Evolutionary conservation across 2,329 filamentous ascomycete genomes (phyloP), one percentile per base, ranked within the genome.

Genomic region (Harringtonia lauricola): DNA sequence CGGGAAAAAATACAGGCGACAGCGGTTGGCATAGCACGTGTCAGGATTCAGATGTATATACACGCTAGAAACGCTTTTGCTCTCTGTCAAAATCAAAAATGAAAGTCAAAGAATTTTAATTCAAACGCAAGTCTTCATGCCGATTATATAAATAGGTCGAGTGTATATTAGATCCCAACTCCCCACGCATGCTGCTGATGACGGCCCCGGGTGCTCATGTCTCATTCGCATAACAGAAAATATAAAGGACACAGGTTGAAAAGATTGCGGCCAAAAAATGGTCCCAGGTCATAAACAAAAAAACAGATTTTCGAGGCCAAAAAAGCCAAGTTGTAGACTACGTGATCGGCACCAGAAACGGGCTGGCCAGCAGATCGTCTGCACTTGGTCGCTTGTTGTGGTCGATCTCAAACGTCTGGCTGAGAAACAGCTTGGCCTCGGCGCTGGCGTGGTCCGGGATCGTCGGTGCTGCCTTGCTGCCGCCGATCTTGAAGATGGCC

Each of bases 401-500:
- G 56, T 98, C 89, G 56, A 95, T 82, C 68, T 96, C 88, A 66
- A 98, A 98, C 0, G 92, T 95, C 66, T 85, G 80, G 44, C 76
- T 74, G 51, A 98, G 67, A 67, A 98, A 98, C 36, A 74, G 74
- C 60, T 82, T 77, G 5, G 88, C 90, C 53, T 95, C 90, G 30
- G 81, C 76, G 55, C 86, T 92, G 13, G 88, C 87, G 53, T 82
- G 77, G 13, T 94, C 86, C 0, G 92, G 92, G 44, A 95, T 84
- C 15, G 86, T 89, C 0, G 92, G 92, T 36, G 86, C 81, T 21
- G 88, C 87, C 61, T 86, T 84, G 52, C 83, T 81, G 51, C 84
- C 88, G 33, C 89, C 89, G 59, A 98, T 96, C 68, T 95, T 95
- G 72, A 98, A 98, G 57, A 98, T 95, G 47, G 92, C 92, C 61